Evolutionary conservation across 176 grass and related monocot species (phyloP), one percentile per base, ranked within the genome.

Genomic region (Urochloa ruziziensis): DNA sequence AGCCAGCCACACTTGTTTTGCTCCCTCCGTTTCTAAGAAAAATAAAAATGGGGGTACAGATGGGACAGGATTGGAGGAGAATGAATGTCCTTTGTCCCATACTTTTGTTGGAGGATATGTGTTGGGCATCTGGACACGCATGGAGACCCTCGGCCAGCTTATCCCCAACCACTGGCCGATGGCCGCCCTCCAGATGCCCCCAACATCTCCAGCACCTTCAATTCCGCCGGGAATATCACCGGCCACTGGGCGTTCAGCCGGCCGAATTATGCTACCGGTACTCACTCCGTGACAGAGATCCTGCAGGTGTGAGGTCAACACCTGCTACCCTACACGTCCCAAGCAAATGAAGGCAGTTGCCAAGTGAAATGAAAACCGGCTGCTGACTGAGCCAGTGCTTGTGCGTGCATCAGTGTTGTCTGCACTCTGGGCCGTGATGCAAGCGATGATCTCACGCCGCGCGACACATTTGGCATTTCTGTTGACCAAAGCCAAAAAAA

Each of bases 241-340:
- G 14, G 42, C 42, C 47, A 17, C 59, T 5, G 42, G 18, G 10
- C 30, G 6, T 23, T 2, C 0, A 23, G 1, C 9, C 64, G 79
- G 33, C 63, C 25, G n/a, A 40, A 43, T 28, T 40, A 77, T 16
- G 40, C 60, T 24, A 16, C 51, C 61, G 4, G 10, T 40, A 39
- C 1, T 39, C 10, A 23, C 12, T 60, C 53, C 21, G 15, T 59
- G 37, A 6, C 52, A 14, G 9, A 44, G 25, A 58, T 47, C 19
- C 11, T 24, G 24, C 80, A 42, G 5, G 33, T n/a, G n/a, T n/a
- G n/a, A n/a, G 30, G 78, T 80, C 62, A 80, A 67, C 78, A 35
- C 36, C 52, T 57, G 3, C 23, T 66, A 32, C 32, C 27, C 44
- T 7, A 19, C 69, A 32, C 24, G 15, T 73, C 44, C 16, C 27